These are phyloP conservation scores for Nakazawaea populi DNA, from an alignment of 805 yeast species.

Conservation along the genomic window DNA sequence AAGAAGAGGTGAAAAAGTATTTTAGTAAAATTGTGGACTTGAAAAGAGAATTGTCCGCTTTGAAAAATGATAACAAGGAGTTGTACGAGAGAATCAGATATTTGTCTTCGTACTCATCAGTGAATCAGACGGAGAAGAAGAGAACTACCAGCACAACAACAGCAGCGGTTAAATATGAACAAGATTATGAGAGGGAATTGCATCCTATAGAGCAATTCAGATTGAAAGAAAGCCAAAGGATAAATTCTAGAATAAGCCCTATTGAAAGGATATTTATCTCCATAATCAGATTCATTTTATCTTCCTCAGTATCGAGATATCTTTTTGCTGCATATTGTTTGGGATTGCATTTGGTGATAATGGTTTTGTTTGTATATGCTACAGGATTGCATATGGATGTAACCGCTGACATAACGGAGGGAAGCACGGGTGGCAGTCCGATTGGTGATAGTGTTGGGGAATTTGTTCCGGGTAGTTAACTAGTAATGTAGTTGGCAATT, in stretches of 20 bases:
- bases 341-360: slow-evolving; percentile 68
- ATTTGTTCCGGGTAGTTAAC: neutral
- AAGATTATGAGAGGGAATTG: slow-evolving; percentile 66
- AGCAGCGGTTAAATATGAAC: slow-evolving; percentile 55
- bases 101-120: slow-evolving; percentile 40
- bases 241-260: slow-evolving; percentile 65
- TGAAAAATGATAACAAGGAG: slow-evolving; percentile 71
- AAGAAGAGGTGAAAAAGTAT: slow-evolving; percentile 67
- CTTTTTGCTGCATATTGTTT: slow-evolving; percentile 68
- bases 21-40: slow-evolving; percentile 49
- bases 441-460: neutral
- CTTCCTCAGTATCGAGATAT: slow-evolving; percentile 67
- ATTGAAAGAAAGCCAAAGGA: slow-evolving; percentile 69
- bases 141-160: slow-evolving; percentile 21
- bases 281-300: slow-evolving; percentile 67
- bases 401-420: slow-evolving; percentile 9
- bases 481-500: too few species aligned
- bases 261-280: slow-evolving; percentile 72
- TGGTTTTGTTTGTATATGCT: slow-evolving; percentile 50
- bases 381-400: slow-evolving; percentile 9
- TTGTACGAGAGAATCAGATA: slow-evolving; percentile 74
- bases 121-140: slow-evolving; percentile 13
- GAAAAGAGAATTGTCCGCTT: slow-evolving; percentile 53
- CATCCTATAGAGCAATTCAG: slow-evolving; percentile 84
- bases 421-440: slow-evolving; percentile 6